phyloP scores from a whole-genome alignment of 768 basidiomycete genomes.

The Agrocybe chaxingu region DNA sequence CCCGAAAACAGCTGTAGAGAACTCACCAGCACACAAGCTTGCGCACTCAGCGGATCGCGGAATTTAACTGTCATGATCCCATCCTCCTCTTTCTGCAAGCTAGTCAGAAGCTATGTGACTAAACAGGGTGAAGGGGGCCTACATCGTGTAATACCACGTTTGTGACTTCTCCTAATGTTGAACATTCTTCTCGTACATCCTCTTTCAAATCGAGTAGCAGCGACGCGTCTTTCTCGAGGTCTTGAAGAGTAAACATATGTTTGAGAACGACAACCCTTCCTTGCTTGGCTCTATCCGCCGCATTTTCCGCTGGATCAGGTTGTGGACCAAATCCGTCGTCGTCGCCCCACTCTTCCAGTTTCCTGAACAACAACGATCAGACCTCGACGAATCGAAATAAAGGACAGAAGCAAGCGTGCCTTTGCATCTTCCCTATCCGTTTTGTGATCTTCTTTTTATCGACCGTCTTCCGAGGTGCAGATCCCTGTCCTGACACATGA shows the following conservation, averaged over 20 bases:
- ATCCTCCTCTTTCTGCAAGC: constrained; percentile 76
- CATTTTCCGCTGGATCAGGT: constrained; percentile 51
- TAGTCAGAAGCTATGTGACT: not conserved
- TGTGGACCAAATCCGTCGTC: constrained; percentile 88
- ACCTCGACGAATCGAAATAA: not conserved
- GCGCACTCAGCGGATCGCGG: constrained; percentile 86
- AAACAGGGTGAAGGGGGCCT: constrained; percentile 26
- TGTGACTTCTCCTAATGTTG: constrained; percentile 88
- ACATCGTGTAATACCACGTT: constrained; percentile 96
- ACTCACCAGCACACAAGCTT: constrained; percentile 81
- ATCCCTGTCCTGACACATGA: constrained; percentile 34
- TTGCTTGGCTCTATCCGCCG: constrained; percentile 44
- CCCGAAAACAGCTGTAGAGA: not conserved
- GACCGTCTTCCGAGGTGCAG: constrained; percentile 56
- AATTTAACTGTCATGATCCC: constrained; percentile 98
- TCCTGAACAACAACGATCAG: constrained; percentile 44
- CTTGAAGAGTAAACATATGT: constrained; percentile 89
- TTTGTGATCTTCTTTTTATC: constrained; percentile 77
- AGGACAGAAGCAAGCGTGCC: constrained; percentile 40
- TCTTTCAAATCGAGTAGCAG: constrained; percentile 91
- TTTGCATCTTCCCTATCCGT: constrained; percentile 84
- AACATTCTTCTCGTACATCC: constrained; percentile 93
- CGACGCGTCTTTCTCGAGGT: constrained; percentile 82
- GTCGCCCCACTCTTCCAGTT: constrained; percentile 91
- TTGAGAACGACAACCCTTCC: constrained; percentile 88